These are phyloP conservation scores for Suillus plorans DNA, from an alignment of 768 basidiomycete genomes.

Conservation along the genomic window DNA sequence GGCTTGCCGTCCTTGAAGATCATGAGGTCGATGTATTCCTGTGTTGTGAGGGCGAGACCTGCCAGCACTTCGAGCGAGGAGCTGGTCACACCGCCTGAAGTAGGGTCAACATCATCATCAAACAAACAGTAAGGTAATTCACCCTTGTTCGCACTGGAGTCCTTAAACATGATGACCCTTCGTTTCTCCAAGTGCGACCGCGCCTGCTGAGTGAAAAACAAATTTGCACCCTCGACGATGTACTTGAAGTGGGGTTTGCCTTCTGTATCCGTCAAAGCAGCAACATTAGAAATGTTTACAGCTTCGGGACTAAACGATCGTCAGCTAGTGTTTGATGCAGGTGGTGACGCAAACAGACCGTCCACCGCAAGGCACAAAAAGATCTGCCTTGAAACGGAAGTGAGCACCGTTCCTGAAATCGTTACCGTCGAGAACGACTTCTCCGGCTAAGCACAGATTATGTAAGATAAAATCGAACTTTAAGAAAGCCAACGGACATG, in stretches of 20 bases:
- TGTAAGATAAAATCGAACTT: not conserved
- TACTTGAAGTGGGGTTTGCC: slow-evolving; percentile 98
- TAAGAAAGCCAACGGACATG: slow-evolving; percentile 59
- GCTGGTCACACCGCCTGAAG: slow-evolving; percentile 87
- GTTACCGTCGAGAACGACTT: slow-evolving; percentile 89
- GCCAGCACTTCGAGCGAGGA: slow-evolving; percentile 96
- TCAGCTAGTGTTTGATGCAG: not conserved
- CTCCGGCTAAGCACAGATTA: slow-evolving; percentile 63
- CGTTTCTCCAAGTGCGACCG: slow-evolving; percentile 92
- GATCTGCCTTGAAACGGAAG: slow-evolving; percentile 92
- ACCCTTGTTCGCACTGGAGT: slow-evolving; percentile 95
- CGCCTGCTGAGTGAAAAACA: slow-evolving; percentile 96
- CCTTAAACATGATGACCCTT: slow-evolving; percentile 91
- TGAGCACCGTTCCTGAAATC: slow-evolving; percentile 97
- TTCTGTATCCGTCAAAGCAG: slow-evolving; percentile 83
- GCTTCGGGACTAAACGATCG: slow-evolving; percentile 68
- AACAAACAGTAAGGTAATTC: not conserved
- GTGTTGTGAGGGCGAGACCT: slow-evolving; percentile 87
- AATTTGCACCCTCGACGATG: slow-evolving; percentile 93
- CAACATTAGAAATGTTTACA: slow-evolving; percentile 95
- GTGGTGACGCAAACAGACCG: slow-evolving; percentile 44
- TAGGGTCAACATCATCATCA: slow-evolving; percentile 1
- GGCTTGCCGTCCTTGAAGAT: slow-evolving; percentile 91
- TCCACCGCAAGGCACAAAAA: slow-evolving; percentile 97
- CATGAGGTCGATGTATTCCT: slow-evolving; percentile 90